These are phyloP conservation scores for Puccinellia tenuiflora DNA, from an alignment of 176 grass and related monocot species.

Conservation along the genomic window DNA sequence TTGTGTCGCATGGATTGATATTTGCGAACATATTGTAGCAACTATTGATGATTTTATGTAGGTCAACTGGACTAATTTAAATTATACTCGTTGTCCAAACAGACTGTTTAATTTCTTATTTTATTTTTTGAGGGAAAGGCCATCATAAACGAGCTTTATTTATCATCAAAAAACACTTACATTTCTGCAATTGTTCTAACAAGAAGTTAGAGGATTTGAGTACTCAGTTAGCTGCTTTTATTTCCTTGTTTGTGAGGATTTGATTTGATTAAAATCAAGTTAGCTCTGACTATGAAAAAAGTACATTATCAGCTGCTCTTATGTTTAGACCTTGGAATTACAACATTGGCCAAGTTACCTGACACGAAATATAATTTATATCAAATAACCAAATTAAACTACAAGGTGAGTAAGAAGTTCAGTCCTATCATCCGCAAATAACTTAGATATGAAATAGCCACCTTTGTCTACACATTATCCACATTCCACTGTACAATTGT, in stretches of 20 bases:
- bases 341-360: neutral
- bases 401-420: neutral
- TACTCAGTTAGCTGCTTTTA: neutral
- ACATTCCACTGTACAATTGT: slow-evolving; percentile 36
- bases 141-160: too few relatives aligned
- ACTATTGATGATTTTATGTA: neutral
- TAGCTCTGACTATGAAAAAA: neutral
- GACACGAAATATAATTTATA: neutral
- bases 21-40: neutral
- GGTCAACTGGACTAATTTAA: neutral
- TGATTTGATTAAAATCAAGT: neutral
- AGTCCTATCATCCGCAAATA: slow-evolving; percentile 18
- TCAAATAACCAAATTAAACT: slow-evolving; percentile 6
- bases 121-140: too few relatives aligned
- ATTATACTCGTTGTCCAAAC: too few relatives aligned
- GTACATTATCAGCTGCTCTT: neutral
- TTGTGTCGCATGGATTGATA: neutral
- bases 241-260: neutral
- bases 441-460: slow-evolving; percentile 12
- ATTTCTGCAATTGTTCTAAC: neutral
- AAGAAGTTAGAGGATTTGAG: neutral
- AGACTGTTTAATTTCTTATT: too few relatives aligned
- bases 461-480: slow-evolving; percentile 20
- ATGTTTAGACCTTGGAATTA: neutral
- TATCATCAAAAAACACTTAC: neutral